Conservation (phyloP, 2,329 filamentous ascomycete species). For the Colletotrichum simmondsii region DNA sequence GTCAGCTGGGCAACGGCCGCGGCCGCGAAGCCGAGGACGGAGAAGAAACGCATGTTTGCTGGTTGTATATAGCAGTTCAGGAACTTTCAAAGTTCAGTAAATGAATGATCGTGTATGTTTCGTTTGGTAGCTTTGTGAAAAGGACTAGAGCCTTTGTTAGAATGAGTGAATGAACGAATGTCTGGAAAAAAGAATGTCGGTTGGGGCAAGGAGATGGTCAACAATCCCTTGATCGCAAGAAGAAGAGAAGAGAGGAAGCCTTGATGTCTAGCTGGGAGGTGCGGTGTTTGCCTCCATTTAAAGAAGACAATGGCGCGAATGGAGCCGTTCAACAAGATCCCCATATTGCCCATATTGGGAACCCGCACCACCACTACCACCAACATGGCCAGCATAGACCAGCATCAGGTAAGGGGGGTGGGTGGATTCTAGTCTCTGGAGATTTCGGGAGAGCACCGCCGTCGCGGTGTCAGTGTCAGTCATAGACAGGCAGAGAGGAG, state of each 20-base stretch:
- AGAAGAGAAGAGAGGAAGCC: conserved; percentile 6
- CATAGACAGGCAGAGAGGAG: not conserved
- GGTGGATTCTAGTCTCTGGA: not conserved
- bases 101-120: conserved; percentile 19
- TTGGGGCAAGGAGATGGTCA: conserved; percentile 32
- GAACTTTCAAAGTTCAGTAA: conserved; percentile 24
- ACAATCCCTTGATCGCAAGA: conserved; percentile 30
- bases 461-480: conserved; percentile 1
- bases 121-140: not conserved
- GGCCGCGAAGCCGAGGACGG: conserved; percentile 26
- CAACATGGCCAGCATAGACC: not conserved
- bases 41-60: conserved; percentile 14
- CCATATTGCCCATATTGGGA: not conserved
- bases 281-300: conserved; percentile 25
- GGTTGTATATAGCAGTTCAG: not conserved
- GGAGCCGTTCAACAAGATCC: conserved; percentile 10
- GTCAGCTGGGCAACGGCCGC: conserved; percentile 36
- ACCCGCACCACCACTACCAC: not conserved
- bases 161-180: conserved; percentile 29
- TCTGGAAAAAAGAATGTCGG: conserved; percentile 26
- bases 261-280: not conserved
- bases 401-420: not conserved
- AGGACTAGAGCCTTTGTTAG: conserved; percentile 3
- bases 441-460: not conserved
- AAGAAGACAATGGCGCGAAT: conserved; percentile 11